A percentile compares a stretch with the other conserved stretches of the same genome.
Conservation (phyloP, 2,329 filamentous ascomycete species). For the Aspergillus alliaceus region DNA sequence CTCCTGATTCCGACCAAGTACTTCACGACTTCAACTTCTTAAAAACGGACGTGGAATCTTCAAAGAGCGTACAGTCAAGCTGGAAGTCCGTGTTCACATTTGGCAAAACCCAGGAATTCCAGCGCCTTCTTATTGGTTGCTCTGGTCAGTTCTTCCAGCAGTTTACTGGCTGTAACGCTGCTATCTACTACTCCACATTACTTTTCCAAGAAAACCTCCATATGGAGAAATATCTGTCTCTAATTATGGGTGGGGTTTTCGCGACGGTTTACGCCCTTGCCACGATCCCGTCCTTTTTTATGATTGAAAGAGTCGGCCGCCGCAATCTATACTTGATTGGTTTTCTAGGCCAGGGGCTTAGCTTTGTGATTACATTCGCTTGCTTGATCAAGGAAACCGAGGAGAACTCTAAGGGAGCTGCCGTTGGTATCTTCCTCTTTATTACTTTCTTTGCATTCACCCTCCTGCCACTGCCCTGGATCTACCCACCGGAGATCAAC, state of each 20-base stretch:
- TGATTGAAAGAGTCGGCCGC: constrained; percentile 41
- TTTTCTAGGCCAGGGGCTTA: constrained; percentile 34
- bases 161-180: constrained; percentile 47
- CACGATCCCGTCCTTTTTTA: constrained; percentile 28
- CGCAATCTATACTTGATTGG: constrained; percentile 36
- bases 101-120: constrained; percentile 33
- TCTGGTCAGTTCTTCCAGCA: constrained; percentile 43
- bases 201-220: constrained; percentile 44
- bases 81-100: constrained; percentile 28
- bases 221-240: constrained; percentile 18
- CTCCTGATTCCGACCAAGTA: constrained; percentile 21
- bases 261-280: constrained; percentile 27
- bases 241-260: constrained; percentile 29
- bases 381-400: constrained; percentile 29
- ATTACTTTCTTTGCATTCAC: constrained; percentile 67
- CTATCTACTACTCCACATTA: constrained; percentile 47
- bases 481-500: constrained; percentile 50
- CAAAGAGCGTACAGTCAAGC: constrained; percentile 30
- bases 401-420: constrained; percentile 32
- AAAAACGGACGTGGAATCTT: constrained; percentile 45
- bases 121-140: constrained; percentile 30
- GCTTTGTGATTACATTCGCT: constrained; percentile 34
- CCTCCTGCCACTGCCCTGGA: constrained; percentile 62
- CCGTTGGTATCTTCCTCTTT: constrained; percentile 65
- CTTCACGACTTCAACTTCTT: constrained; percentile 40